phyloP scores from a whole-genome alignment of 2,329 filamentous ascomycete genomes.

The Coniochaeta prunicola region DNA sequence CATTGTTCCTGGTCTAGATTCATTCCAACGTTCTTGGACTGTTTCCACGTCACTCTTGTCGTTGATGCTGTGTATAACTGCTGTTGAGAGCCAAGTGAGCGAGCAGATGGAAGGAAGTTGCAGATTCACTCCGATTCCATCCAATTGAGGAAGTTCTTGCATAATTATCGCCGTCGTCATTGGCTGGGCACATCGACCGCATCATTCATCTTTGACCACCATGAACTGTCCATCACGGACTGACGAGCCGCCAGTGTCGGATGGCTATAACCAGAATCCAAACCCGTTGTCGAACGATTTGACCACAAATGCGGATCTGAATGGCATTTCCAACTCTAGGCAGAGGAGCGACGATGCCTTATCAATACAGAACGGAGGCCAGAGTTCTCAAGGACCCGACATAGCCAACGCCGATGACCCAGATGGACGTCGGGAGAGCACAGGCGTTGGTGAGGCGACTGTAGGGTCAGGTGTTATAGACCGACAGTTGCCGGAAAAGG shows the following conservation, averaged over 20 bases:
- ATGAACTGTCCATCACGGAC: constrained; percentile 21
- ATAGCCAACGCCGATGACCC: not conserved
- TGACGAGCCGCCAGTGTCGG: constrained; percentile 28
- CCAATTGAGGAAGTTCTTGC: not conserved
- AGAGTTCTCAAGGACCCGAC: not conserved
- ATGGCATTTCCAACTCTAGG: constrained; percentile 40
- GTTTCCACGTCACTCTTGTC: not conserved
- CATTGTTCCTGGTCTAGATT: not conserved
- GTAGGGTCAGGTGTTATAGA: not conserved
- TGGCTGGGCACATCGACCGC: not conserved
- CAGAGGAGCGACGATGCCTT: constrained; percentile 9
- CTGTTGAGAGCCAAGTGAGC: too few species aligned
- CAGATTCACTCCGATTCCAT: not conserved
- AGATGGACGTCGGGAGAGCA: not conserved
- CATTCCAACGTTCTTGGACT: not conserved
- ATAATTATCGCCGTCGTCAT: not conserved
- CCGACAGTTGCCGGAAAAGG: not conserved
- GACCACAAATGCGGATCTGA: constrained; percentile 50
- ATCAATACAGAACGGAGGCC: not conserved
- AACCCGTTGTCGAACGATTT: constrained; percentile 44
- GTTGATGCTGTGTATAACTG: too few species aligned
- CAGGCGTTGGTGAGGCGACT: not conserved
- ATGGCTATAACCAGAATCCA: constrained; percentile 48
- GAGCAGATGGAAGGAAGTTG: not conserved
- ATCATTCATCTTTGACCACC: not conserved